phyloP scores from a whole-genome alignment of 331 rosid species.

The Quercus lobata region DNA sequence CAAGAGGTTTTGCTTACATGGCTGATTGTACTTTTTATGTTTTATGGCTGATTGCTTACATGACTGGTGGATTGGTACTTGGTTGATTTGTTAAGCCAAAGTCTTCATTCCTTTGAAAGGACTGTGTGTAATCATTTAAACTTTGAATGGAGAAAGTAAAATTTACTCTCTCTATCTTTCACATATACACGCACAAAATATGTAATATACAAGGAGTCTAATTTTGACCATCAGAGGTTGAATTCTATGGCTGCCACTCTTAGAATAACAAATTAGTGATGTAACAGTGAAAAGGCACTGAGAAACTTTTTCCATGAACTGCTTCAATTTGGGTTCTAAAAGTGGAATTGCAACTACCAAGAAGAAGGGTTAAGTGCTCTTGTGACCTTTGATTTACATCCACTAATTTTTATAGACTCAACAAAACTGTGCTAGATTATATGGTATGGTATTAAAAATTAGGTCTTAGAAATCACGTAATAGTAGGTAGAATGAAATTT shows the following conservation, averaged over 20 bases:
- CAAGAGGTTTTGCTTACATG: background rate
- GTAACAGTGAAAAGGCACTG: background rate
- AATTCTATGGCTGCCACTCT: background rate
- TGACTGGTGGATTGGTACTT: too few species aligned
- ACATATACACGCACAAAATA: too few species aligned
- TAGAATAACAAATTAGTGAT: background rate
- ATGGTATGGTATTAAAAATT: background rate
- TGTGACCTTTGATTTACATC: background rate
- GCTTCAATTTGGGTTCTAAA: background rate
- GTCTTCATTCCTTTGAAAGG: background rate
- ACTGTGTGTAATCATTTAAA: background rate
- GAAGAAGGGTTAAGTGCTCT: background rate
- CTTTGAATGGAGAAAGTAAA: too few species aligned
- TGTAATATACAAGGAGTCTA: background rate
- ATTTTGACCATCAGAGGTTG: background rate
- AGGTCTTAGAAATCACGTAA: background rate
- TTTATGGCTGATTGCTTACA: background rate
- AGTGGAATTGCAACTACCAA: too few species aligned
- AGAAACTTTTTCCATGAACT: background rate
- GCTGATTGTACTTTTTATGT: background rate
- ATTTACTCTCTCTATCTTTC: too few species aligned
- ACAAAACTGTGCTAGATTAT: background rate
- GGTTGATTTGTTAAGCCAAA: background rate
- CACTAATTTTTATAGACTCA: background rate
- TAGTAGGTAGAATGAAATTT: background rate